phyloP scores from a whole-genome alignment of 345 rosid species.

The Cardamine occulta region DNA sequence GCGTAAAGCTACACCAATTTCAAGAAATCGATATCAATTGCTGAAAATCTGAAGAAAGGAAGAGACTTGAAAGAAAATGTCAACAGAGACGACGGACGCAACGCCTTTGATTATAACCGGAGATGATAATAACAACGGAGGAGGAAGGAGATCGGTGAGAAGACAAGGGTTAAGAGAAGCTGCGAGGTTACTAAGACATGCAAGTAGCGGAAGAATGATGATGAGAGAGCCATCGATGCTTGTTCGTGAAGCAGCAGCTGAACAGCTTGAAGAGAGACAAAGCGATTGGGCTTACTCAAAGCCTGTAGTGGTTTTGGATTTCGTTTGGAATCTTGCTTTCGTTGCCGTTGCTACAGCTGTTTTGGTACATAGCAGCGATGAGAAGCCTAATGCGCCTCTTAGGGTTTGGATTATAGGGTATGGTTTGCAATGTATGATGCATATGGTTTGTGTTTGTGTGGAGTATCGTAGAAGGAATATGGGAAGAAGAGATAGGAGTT shows the following conservation, averaged over 20 bases:
- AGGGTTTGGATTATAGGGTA: constrained; percentile 87
- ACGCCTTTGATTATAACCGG: constrained; percentile 62
- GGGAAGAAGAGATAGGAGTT: constrained; percentile 44
- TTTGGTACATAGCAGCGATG: constrained; percentile 60
- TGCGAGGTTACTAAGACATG: constrained; percentile 79
- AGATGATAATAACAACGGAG: constrained; percentile 25
- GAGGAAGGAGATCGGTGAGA: constrained; percentile 53
- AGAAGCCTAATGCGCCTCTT: constrained; percentile 71
- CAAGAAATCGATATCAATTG: not conserved
- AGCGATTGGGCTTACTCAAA: constrained; percentile 98
- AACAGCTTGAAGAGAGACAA: constrained; percentile 97
- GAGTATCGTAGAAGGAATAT: constrained; percentile 74
- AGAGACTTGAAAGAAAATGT: constrained; percentile 15
- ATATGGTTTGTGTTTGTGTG: constrained; percentile 75
- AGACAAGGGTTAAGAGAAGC: constrained; percentile 83
- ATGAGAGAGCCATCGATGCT: constrained; percentile 94
- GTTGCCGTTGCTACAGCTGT: constrained; percentile 71
- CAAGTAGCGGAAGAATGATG: constrained; percentile 91
- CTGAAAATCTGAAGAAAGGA: not conserved
- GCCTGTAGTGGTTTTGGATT: constrained; percentile 85
- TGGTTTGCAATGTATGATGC: constrained; percentile 80
- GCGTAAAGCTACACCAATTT: constrained; percentile 25
- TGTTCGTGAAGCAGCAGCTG: constrained; percentile 93
- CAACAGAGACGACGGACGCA: constrained; percentile 50
- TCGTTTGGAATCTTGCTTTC: constrained; percentile 85